phyloP scores from a whole-genome alignment of 2,329 filamentous ascomycete genomes.

The Paramyrothecium sp. region DNA sequence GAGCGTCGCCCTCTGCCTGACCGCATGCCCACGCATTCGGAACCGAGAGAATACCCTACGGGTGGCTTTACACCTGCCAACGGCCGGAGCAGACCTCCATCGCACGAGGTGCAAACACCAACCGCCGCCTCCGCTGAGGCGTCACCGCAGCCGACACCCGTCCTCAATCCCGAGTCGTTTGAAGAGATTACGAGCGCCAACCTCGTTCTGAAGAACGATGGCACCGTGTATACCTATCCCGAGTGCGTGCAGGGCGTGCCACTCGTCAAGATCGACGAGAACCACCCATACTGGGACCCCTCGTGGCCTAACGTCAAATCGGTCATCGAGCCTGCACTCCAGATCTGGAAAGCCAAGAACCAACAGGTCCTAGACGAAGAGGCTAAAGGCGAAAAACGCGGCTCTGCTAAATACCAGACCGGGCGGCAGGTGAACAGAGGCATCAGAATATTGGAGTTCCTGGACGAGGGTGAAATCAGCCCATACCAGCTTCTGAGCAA shows the following conservation, averaged over 20 bases:
- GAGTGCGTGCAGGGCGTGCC: constrained; percentile 53
- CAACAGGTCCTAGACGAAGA: constrained; percentile 31
- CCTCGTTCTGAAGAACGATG: constrained; percentile 47
- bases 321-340: constrained; percentile 40
- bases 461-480: constrained; percentile 49
- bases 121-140: constrained; percentile 20
- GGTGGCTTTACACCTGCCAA: constrained; percentile 31
- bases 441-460: constrained; percentile 49
- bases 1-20: background rate
- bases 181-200: constrained; percentile 42
- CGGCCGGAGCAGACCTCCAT: constrained; percentile 21
- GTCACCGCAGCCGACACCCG: constrained; percentile 21
- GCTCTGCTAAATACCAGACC: constrained; percentile 49
- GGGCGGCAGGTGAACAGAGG: constrained; percentile 57
- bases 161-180: constrained; percentile 7
- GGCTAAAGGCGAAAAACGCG: constrained; percentile 27
- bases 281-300: constrained; percentile 55
- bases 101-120: constrained; percentile 25
- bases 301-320: constrained; percentile 47
- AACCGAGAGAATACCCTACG: background rate
- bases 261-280: constrained; percentile 46
- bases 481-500: constrained; percentile 57
- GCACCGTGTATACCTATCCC: constrained; percentile 47
- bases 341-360: constrained; percentile 48
- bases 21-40: background rate